phyloP scores from a whole-genome alignment of 1,284 basidiomycete genomes.

The Leccinum subrobustum region DNA sequence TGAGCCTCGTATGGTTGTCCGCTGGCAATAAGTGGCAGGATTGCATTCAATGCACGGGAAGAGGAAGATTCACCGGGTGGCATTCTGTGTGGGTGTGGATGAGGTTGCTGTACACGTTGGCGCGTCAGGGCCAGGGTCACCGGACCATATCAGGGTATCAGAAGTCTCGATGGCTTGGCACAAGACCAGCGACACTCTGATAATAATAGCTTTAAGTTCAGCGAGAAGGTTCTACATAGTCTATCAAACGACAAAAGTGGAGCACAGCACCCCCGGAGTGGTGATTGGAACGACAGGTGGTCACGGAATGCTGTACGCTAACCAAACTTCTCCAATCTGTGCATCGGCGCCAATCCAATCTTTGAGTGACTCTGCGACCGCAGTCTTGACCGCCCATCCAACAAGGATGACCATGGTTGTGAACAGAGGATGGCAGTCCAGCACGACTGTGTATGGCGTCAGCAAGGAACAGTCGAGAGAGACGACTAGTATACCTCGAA shows the following conservation, averaged over 20 bases:
- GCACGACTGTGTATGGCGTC: constrained; percentile 53
- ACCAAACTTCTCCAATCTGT: constrained; percentile 57
- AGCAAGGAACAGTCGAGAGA: constrained; percentile 16
- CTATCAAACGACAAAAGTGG: background rate
- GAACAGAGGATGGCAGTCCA: constrained; percentile 73
- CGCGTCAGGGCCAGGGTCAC: background rate
- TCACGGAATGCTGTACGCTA: constrained; percentile 77
- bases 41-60: constrained; percentile 68
- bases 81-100: constrained; percentile 22
- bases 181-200: constrained; percentile 12
- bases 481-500: constrained; percentile 45
- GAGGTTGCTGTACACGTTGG: constrained; percentile 1
- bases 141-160: constrained; percentile 17
- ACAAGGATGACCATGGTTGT: constrained; percentile 75
- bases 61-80: constrained; percentile 42
- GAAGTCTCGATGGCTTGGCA: constrained; percentile 13
- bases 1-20: constrained; percentile 87
- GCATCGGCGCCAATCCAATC: constrained; percentile 61
- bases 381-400: constrained; percentile 77
- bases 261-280: background rate
- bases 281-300: background rate
- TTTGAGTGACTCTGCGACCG: constrained; percentile 57
- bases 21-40: constrained; percentile 68
- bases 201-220: background rate
- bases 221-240: background rate